Evolutionary conservation across 1,284 basidiomycete genomes (phyloP), one percentile per base, ranked within the genome.

Genomic region (Trichosporon ovoides): DNA sequence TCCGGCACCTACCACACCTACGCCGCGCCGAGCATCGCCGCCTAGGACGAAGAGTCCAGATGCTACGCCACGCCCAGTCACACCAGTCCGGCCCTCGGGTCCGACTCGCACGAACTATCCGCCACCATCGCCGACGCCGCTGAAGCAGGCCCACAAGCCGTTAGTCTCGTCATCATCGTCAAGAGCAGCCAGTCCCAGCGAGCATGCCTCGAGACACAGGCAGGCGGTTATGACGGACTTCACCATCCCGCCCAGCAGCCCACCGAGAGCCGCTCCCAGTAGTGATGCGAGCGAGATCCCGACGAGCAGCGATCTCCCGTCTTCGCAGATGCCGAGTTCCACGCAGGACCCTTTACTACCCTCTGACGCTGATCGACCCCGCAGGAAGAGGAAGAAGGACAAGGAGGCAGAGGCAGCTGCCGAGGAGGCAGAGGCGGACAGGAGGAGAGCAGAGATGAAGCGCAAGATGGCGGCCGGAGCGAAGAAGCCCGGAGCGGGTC

Each of bases 391-490:
- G 24, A 67, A 70, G 56, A 64, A 61, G 56, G 63, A 57, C 18
- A 66, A 69, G 60, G 60, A 63, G 51, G 66, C 66, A 16, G 59
- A 62, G 28, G 69, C 70, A 38, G 55, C 53, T 33, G 66, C 66
- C 38, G 71, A 73, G 48, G 71, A 72, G 57, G 68, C 68, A 3
- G 64, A 63, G 48, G 57, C 69, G 36, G 66, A 69, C 40, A 60
- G 51, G 46, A 55, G 66, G 7, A 48, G 59, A 19, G 65, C 58
- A 37, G 71, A 65, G 46, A 69, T 71, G 69, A 70, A 66, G 61
- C 53, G 54, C 13, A 66, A 66, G 60, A 73, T 71, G 72, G 62
- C 60, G 20, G 56, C 57, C 1, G 69, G 70, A 9, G 69, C 65
- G 28, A 31, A 31, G 43, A 48, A 48, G 16, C 66, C 62, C 1